These are phyloP conservation scores for Galerina marginata DNA, from an alignment of 768 basidiomycete genomes.

Conservation along the genomic window DNA sequence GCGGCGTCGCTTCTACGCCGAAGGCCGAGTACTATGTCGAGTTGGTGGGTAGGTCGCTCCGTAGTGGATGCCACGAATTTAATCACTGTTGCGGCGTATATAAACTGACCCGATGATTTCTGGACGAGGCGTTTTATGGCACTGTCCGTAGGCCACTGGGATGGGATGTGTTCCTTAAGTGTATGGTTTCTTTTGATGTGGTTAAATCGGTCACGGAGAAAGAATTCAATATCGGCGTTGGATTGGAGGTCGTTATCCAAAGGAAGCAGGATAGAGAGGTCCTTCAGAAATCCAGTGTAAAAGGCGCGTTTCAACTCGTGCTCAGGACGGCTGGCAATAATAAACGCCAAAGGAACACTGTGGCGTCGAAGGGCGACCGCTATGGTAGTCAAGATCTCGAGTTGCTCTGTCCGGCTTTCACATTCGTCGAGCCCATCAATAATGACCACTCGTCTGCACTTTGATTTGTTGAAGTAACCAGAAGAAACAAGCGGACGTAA, in stretches of 20 bases:
- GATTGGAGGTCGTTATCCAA: constrained; percentile 1
- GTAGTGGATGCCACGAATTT: constrained; percentile 7
- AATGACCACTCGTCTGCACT: neutral
- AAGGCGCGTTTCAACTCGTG: constrained; percentile 4
- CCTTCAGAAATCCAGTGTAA: neutral
- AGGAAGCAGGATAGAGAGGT: neutral
- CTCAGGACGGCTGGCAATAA: constrained; percentile 19
- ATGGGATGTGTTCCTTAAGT: neutral
- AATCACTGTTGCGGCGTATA: constrained; percentile 18
- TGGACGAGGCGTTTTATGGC: neutral
- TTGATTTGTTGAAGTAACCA: constrained; percentile 20
- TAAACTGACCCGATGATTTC: constrained; percentile 22
- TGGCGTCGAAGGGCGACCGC: neutral
- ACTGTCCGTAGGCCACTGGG: neutral
- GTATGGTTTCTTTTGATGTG: constrained; percentile 8
- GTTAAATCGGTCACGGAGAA: constrained; percentile 3
- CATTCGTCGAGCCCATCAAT: constrained; percentile 33
- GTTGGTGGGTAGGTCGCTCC: constrained; percentile 3
- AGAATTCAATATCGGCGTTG: constrained; percentile 9
- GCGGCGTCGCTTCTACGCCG: neutral
- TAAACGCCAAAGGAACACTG: constrained; percentile 3
- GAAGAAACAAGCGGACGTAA: constrained; percentile 14
- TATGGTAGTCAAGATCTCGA: neutral
- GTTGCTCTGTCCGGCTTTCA: neutral
- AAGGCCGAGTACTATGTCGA: constrained; percentile 7